Evolutionary conservation across 2,329 filamentous ascomycete genomes (phyloP).

Genomic region (Colletotrichum incanum): DNA sequence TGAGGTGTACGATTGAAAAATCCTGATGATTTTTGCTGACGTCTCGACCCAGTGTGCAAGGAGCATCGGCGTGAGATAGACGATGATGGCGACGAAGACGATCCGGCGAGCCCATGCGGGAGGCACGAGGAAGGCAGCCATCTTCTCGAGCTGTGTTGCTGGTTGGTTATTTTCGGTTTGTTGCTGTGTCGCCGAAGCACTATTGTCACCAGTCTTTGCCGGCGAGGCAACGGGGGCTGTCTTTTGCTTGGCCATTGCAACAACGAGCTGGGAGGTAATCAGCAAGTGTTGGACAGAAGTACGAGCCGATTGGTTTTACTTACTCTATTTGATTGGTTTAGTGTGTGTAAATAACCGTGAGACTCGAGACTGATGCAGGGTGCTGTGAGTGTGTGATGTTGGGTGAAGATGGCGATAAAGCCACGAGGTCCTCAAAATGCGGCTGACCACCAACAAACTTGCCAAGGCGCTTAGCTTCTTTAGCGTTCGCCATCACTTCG

Average conservation of each 20-base stretch:
- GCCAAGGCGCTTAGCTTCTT: constrained; percentile 11
- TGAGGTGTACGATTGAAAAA: background rate
- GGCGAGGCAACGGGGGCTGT: constrained; percentile 1
- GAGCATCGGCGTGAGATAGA: constrained; percentile 13
- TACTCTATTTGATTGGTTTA: background rate
- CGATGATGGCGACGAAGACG: constrained; percentile 7
- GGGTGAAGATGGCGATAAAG: constrained; percentile 10
- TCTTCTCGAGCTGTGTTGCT: background rate
- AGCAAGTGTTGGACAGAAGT: background rate
- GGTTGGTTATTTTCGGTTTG: background rate
- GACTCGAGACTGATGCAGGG: background rate
- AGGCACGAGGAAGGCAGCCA: background rate
- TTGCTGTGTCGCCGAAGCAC: background rate
- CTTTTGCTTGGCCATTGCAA: constrained; percentile 7
- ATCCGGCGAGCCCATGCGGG: constrained; percentile 10
- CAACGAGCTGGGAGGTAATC: background rate
- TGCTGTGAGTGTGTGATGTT: background rate
- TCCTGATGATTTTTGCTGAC: background rate
- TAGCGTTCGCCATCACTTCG: background rate
- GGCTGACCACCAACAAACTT: background rate
- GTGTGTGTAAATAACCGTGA: background rate
- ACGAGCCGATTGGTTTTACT: background rate
- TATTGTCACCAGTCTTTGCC: background rate
- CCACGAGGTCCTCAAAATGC: constrained; percentile 2
- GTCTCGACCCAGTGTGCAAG: constrained; percentile 17